phyloP scores from a whole-genome alignment of 495 filamentous ascomycete genomes.

The Evansstolkia leycettana region DNA sequence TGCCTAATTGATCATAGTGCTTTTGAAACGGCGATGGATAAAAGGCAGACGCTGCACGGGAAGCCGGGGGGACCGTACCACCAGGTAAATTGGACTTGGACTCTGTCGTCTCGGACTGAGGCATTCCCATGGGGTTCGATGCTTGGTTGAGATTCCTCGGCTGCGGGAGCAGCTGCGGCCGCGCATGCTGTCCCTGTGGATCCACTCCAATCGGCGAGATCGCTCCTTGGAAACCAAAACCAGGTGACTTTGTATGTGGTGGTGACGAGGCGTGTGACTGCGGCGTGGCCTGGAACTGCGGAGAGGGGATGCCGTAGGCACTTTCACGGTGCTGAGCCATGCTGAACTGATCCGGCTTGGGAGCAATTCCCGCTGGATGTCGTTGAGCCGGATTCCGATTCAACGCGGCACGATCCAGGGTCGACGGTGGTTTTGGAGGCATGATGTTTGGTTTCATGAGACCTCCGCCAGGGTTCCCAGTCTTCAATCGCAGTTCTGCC shows the following conservation, averaged over 20 bases:
- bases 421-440: conserved; percentile 42
- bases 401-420: conserved; percentile 60
- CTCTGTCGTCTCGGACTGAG: conserved; percentile 25
- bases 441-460: conserved; percentile 45
- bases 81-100: conserved; percentile 18
- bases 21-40: conserved; percentile 82
- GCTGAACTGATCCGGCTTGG: conserved; percentile 54
- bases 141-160: conserved; percentile 27
- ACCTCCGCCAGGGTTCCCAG: conserved; percentile 51
- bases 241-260: conserved; percentile 54
- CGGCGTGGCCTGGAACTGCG: conserved; percentile 64
- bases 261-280: conserved; percentile 76
- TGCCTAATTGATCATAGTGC: conserved; percentile 96
- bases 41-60: conserved; percentile 41
- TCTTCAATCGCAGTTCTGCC: conserved; percentile 83
- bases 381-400: conserved; percentile 58
- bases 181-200: conserved; percentile 36
- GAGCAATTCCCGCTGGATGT: conserved; percentile 56
- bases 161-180: conserved; percentile 36
- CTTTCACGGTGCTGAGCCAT: conserved; percentile 40
- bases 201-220: conserved; percentile 59
- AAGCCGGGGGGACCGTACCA: conserved; percentile 14
- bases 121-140: conserved; percentile 31
- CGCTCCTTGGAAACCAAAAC: conserved; percentile 55
- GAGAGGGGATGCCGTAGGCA: conserved; percentile 35